These are phyloP conservation scores for Verticillium tricorpus DNA, from an alignment of 2,329 filamentous ascomycete genomes.

Conservation along the genomic window DNA sequence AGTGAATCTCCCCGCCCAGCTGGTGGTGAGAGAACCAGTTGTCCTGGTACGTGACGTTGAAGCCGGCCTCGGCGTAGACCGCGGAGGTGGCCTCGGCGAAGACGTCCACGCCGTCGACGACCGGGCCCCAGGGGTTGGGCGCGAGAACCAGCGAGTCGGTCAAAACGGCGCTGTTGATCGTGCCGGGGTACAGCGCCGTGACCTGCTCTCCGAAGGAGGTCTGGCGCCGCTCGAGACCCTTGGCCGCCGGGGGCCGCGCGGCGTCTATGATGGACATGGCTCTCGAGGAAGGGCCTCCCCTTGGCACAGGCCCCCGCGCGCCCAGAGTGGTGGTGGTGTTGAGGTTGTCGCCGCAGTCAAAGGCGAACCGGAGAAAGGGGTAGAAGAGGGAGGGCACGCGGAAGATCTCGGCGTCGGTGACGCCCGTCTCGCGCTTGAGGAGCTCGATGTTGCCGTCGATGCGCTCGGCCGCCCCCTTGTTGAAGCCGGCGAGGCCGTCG, in stretches of 20 bases:
- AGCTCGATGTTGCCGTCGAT: conserved; percentile 8
- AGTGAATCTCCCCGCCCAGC: conserved; percentile 20
- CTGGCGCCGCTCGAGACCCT: neutral
- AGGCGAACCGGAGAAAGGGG: neutral
- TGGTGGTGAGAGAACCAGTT: conserved; percentile 21
- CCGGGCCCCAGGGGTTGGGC: conserved; percentile 20
- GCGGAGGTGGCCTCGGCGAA: conserved; percentile 13
- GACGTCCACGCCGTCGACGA: conserved; percentile 21
- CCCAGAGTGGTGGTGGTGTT: neutral
- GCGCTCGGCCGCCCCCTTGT: neutral
- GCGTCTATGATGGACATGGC: neutral
- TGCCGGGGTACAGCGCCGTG: conserved; percentile 12
- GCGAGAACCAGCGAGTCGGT: conserved; percentile 5
- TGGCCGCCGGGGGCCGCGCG: neutral
- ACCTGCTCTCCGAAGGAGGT: neutral
- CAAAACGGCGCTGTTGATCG: conserved; percentile 17
- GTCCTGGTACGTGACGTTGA: conserved; percentile 19
- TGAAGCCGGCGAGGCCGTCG: conserved; percentile 1
- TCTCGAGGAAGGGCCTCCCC: neutral
- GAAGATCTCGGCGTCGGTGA: conserved; percentile 16
- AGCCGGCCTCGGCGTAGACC: conserved; percentile 16
- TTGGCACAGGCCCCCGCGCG: neutral
- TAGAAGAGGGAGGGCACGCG: conserved; percentile 15
- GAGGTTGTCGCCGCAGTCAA: neutral
- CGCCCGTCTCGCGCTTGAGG: conserved; percentile 9